A percentile compares a stretch with the other conserved stretches of the same genome.
phyloP scores from a whole-genome alignment of 805 yeast species.

The Debaryomyces castellii region DNA sequence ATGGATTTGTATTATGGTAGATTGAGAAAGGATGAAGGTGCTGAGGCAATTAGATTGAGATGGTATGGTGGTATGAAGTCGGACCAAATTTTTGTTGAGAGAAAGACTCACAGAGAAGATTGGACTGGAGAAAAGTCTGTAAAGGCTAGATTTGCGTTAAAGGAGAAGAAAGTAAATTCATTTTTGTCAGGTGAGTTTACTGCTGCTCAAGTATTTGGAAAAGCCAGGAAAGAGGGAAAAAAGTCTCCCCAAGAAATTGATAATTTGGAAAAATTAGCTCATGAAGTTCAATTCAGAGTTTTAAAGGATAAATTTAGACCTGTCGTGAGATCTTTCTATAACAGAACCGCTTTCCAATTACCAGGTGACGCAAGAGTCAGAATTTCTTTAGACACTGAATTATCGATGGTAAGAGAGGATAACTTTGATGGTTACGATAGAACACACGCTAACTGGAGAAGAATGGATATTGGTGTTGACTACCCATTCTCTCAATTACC shows the following conservation, averaged over 20 bases:
- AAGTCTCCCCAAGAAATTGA: slow-evolving; percentile 86
- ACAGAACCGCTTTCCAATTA: slow-evolving; percentile 97
- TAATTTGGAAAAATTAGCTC: slow-evolving; percentile 85
- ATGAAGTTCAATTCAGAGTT: slow-evolving; percentile 89
- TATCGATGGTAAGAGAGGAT: slow-evolving; percentile 97
- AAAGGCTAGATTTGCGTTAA: slow-evolving; percentile 90
- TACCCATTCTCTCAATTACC: slow-evolving; percentile 89
- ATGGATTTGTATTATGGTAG: slow-evolving; percentile 94
- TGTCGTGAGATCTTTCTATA: slow-evolving; percentile 92
- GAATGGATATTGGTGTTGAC: slow-evolving; percentile 97
- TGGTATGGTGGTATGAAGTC: slow-evolving; percentile 99
- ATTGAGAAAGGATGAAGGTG: slow-evolving; percentile 95
- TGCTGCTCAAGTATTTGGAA: slow-evolving; percentile 86
- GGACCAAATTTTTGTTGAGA: slow-evolving; percentile 90
- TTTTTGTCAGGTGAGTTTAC: slow-evolving; percentile 83
- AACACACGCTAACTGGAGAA: slow-evolving; percentile 93
- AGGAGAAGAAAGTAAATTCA: slow-evolving; percentile 85
- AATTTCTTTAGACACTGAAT: slow-evolving; percentile 94
- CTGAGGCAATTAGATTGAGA: slow-evolving; percentile 95
- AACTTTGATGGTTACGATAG: slow-evolving; percentile 91
- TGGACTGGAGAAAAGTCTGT: slow-evolving; percentile 99
- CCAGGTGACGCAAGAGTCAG: slow-evolving; percentile 99
- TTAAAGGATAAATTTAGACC: slow-evolving; percentile 85
- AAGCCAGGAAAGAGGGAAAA: slow-evolving; percentile 89
- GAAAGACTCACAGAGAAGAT: slow-evolving; percentile 98